Evolutionary conservation across 768 basidiomycete species (phyloP).

Genomic region (Boletus barrowsii): DNA sequence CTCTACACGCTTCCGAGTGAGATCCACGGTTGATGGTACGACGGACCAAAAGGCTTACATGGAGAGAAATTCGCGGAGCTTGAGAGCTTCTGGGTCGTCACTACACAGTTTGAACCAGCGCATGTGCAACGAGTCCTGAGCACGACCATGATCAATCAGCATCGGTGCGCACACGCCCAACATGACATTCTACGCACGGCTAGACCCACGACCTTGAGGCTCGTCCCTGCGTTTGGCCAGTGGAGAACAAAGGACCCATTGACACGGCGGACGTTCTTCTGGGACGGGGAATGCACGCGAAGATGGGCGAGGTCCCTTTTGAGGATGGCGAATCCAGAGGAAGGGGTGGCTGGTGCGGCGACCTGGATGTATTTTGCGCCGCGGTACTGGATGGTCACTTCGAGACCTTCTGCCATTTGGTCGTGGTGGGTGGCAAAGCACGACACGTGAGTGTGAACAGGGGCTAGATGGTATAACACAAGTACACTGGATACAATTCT

Average conservation of each 20-base stretch:
- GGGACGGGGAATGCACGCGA: slow-evolving; percentile 28
- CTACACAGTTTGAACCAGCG: slow-evolving; percentile 26
- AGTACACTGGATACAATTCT: too few species aligned
- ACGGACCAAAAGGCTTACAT: slow-evolving; percentile 19
- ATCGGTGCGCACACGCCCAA: not conserved
- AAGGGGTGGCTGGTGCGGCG: slow-evolving; percentile 3
- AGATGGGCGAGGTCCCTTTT: slow-evolving; percentile 29
- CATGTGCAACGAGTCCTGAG: slow-evolving; percentile 21
- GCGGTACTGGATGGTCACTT: slow-evolving; percentile 25
- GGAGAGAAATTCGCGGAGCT: slow-evolving; percentile 25
- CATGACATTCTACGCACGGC: slow-evolving; percentile 6
- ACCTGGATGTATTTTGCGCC: slow-evolving; percentile 17
- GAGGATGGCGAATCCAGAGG: slow-evolving; percentile 22
- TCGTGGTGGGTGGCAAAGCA: not conserved
- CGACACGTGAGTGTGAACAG: too few species aligned
- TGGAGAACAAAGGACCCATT: slow-evolving; percentile 22
- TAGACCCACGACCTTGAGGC: not conserved
- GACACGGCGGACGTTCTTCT: slow-evolving; percentile 25
- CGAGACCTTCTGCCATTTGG: slow-evolving; percentile 22
- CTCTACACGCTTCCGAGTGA: slow-evolving; percentile 11
- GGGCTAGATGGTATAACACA: too few species aligned
- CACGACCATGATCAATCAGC: not conserved
- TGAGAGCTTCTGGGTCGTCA: slow-evolving; percentile 21
- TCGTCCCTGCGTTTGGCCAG: slow-evolving; percentile 19
- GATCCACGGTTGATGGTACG: not conserved